These are phyloP conservation scores for Podaxis pistillaris DNA, from an alignment of 768 basidiomycete genomes.

Conservation along the genomic window DNA sequence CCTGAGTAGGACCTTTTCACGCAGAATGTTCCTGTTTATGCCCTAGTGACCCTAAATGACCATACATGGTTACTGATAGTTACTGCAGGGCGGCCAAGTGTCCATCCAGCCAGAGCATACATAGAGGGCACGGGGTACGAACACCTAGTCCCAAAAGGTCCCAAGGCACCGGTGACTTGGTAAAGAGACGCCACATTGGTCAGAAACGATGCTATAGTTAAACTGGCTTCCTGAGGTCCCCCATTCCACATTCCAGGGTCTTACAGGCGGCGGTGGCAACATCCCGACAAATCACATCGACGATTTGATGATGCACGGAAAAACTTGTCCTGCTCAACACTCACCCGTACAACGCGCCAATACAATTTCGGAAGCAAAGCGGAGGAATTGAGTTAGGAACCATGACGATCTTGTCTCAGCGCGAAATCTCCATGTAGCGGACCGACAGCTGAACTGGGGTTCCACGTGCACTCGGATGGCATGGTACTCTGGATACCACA, in stretches of 20 bases:
- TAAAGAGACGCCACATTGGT: constrained; percentile 11
- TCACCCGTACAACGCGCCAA: not conserved
- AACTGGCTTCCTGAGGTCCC: not conserved
- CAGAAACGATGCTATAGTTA: constrained; percentile 16
- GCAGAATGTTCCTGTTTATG: not conserved
- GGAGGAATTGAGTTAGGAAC: constrained; percentile 5
- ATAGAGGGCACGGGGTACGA: not conserved
- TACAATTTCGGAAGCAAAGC: constrained; percentile 2
- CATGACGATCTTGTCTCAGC: not conserved
- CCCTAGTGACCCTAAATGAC: no score
- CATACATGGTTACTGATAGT: no score
- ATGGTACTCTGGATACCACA: constrained; percentile 28
- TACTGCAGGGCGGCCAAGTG: not conserved
- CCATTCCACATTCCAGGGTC: not conserved
- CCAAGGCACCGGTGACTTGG: constrained; percentile 18
- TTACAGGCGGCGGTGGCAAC: not conserved
- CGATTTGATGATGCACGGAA: constrained; percentile 2
- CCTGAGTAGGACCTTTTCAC: not conserved
- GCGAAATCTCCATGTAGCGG: constrained; percentile 10
- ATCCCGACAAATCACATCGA: constrained; percentile 2
- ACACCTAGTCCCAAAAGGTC: constrained; percentile 2
- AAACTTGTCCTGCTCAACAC: not conserved
- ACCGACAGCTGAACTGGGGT: constrained; percentile 9
- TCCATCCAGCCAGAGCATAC: not conserved
- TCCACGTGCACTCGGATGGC: constrained; percentile 28